These are phyloP conservation scores for Paramecium primaurelia DNA, from an alignment of 73 alveolate species.

Conservation along the genomic window DNA sequence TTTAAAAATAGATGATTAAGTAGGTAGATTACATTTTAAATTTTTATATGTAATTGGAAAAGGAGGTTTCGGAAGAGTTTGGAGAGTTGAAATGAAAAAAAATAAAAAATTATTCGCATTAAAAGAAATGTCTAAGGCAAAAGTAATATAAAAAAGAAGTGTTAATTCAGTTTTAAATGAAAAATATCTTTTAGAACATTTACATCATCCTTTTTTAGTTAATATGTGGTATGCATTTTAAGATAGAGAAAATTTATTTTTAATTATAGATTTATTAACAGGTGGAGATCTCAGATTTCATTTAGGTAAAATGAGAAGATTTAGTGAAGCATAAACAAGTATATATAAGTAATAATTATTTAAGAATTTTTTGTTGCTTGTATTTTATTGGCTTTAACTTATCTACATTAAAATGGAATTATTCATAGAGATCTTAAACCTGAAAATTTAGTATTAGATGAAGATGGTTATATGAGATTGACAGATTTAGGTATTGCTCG, in stretches of 20 bases:
- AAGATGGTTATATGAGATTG: slow-evolving; percentile 87
- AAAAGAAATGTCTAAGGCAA: slow-evolving; percentile 60
- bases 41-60: slow-evolving; percentile 61
- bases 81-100: slow-evolving; percentile 77
- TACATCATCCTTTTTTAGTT: slow-evolving; percentile 80
- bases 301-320: slow-evolving; percentile 64
- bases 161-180: slow-evolving; percentile 92
- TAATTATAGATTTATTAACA: slow-evolving; percentile 66
- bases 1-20: neutral
- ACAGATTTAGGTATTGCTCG: slow-evolving; percentile 98
- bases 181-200: slow-evolving; percentile 79
- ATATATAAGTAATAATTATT: neutral
- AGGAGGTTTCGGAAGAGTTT: slow-evolving; percentile 77
- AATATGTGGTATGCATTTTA: slow-evolving; percentile 70
- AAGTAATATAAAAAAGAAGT: slow-evolving; percentile 78
- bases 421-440: slow-evolving; percentile 98
- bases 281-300: slow-evolving; percentile 79
- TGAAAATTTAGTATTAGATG: slow-evolving; percentile 93
- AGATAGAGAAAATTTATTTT: slow-evolving; percentile 67
- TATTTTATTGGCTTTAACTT: slow-evolving; percentile 86
- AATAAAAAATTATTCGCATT: slow-evolving; percentile 64
- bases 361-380: slow-evolving; percentile 89
- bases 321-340: slow-evolving; percentile 70
- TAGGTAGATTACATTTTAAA: slow-evolving; percentile 38
- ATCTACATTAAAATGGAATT: slow-evolving; percentile 87